Percentiles rank a stretch among this genome's conserved stretches.
phyloP scores from a whole-genome alignment of 768 basidiomycete genomes.

The Cyclocybe aegerita region DNA sequence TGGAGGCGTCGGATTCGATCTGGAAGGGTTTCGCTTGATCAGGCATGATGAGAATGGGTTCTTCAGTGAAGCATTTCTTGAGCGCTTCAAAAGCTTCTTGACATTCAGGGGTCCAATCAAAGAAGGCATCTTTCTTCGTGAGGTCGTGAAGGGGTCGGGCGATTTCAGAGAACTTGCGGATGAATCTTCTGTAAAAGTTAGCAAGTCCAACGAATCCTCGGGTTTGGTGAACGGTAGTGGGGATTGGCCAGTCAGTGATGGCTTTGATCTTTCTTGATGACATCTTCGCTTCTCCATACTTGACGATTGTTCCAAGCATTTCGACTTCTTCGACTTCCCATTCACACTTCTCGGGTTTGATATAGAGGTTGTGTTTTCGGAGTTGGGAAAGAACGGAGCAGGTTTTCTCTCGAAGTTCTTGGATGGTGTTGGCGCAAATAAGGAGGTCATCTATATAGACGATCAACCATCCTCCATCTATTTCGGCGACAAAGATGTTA shows the following conservation, averaged over 20 bases:
- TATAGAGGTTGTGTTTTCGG: too few relatives aligned
- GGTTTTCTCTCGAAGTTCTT: neutral
- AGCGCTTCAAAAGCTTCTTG: conserved; percentile 26
- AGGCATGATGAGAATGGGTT: conserved; percentile 23
- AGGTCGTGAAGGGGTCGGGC: conserved; percentile 26
- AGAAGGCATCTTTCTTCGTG: conserved; percentile 22
- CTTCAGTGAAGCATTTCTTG: conserved; percentile 22
- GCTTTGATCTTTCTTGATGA: conserved; percentile 27
- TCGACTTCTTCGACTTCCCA: too few relatives aligned
- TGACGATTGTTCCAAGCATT: conserved; percentile 21
- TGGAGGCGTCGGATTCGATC: conserved; percentile 30
- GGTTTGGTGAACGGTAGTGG: neutral
- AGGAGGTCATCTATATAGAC: conserved; percentile 16
- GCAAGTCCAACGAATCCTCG: conserved; percentile 31
- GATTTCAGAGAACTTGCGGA: conserved; percentile 27
- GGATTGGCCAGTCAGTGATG: conserved; percentile 29
- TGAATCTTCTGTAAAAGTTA: conserved; percentile 37
- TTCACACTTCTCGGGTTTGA: too few relatives aligned
- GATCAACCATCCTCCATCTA: neutral
- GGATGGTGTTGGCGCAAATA: neutral
- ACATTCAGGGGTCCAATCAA: conserved; percentile 20
- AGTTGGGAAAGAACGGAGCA: conserved; percentile 24
- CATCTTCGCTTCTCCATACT: neutral
- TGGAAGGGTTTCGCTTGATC: conserved; percentile 18
- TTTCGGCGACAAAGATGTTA: conserved; percentile 3